Percentiles rank a stretch among this genome's conserved stretches.
These are phyloP conservation scores for Pythium myriotylum DNA, from an alignment of 352 stramenopile species.

Conservation along the genomic window DNA sequence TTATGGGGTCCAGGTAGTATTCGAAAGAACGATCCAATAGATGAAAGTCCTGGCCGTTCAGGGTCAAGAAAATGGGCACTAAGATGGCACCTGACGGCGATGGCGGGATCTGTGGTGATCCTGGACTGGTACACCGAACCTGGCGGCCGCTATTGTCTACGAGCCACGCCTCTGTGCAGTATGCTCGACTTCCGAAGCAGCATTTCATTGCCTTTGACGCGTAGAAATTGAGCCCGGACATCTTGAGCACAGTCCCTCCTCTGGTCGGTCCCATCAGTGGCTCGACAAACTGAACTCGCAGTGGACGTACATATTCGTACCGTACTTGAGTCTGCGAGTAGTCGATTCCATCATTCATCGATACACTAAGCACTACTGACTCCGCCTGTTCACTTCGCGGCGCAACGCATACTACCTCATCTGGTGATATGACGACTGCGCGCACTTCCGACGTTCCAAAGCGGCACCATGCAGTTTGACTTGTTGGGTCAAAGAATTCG, in stretches of 20 bases:
- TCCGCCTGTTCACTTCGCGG: slow-evolving; percentile 40
- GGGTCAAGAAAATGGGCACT: slow-evolving; percentile 61
- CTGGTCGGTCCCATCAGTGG: slow-evolving; percentile 44
- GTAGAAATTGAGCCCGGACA: slow-evolving; percentile 61
- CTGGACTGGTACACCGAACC: slow-evolving; percentile 42
- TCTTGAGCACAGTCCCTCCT: slow-evolving; percentile 59
- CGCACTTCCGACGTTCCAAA: slow-evolving; percentile 44
- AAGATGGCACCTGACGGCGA: slow-evolving; percentile 12
- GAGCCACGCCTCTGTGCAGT: slow-evolving; percentile 46
- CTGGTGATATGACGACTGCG: slow-evolving; percentile 42
- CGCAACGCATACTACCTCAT: slow-evolving; percentile 44
- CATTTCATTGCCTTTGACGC: slow-evolving; percentile 56
- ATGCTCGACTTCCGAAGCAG: slow-evolving; percentile 55
- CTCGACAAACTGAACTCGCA: slow-evolving; percentile 50
- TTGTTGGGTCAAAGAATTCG: slow-evolving; percentile 32
- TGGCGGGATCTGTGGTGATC: slow-evolving; percentile 23
- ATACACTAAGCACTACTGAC: slow-evolving; percentile 62
- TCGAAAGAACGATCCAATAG: slow-evolving; percentile 51
- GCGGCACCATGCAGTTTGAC: slow-evolving; percentile 44
- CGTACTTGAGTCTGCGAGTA: slow-evolving; percentile 71
- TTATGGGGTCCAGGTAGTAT: slow-evolving; percentile 45
- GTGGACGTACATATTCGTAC: slow-evolving; percentile 61
- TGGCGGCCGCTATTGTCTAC: slow-evolving; percentile 32
- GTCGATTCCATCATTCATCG: slow-evolving; percentile 88
- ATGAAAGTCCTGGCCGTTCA: slow-evolving; percentile 80